Evolutionary conservation across 169 alveolate species (phyloP).

Genomic region (Prorocentrum cordatum): DNA sequence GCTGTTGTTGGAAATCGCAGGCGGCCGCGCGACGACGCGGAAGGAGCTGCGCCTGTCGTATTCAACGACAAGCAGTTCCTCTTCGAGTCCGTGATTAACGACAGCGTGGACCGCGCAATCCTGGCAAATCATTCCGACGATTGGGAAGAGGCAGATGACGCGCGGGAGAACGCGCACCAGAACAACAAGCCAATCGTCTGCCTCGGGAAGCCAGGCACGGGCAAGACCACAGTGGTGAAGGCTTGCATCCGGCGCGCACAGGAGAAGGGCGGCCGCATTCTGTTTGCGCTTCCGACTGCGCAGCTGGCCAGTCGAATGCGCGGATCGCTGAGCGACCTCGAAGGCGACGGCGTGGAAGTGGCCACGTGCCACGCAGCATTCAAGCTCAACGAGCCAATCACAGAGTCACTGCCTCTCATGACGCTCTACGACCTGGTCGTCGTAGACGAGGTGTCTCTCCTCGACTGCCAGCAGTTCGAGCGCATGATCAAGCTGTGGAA

Average conservation of each 20-base stretch:
- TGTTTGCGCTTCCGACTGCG: slow-evolving; percentile 1
- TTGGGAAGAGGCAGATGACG: background rate
- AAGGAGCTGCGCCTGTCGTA: no score
- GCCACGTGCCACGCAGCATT: slow-evolving; percentile 30
- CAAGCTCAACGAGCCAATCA: background rate
- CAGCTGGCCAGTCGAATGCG: slow-evolving; percentile 13
- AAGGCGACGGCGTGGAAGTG: background rate
- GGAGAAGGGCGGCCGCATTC: background rate
- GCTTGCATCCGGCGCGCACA: background rate
- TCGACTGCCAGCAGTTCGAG: background rate
- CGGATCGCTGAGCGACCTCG: background rate
- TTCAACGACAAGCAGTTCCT: no score
- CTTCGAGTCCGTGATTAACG: background rate
- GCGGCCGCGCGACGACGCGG: no score
- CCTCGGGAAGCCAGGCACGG: slow-evolving; percentile 20
- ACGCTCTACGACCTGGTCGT: slow-evolving; percentile 3
- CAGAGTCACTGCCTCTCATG: background rate
- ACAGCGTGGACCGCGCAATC: background rate
- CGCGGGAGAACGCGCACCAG: background rate
- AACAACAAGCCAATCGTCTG: background rate
- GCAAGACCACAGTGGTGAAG: slow-evolving; percentile 19
- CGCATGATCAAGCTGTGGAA: background rate
- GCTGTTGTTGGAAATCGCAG: no score
- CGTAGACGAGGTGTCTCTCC: slow-evolving; percentile 7
- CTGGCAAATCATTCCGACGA: background rate